Evolutionary conservation across 2,329 filamentous ascomycete genomes (phyloP).

Genomic region (Grosmannia clavigera): DNA sequence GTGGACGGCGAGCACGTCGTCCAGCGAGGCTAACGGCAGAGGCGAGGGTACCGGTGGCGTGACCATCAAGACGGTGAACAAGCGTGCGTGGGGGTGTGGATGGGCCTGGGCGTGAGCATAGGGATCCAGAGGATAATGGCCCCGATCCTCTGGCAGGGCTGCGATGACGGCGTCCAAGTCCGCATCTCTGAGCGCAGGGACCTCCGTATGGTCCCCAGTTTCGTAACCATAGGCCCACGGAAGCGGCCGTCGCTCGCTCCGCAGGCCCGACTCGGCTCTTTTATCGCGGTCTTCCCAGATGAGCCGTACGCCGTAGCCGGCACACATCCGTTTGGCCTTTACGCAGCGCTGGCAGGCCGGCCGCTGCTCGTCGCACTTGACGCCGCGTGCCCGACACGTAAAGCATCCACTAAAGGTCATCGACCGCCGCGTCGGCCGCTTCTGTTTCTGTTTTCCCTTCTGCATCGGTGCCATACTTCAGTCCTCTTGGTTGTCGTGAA

Average conservation of each 20-base stretch:
- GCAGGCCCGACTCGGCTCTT: not conserved
- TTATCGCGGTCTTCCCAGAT: not conserved
- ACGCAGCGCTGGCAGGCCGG: conserved; percentile 1
- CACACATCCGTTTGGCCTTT: not conserved
- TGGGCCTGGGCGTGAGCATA: not conserved
- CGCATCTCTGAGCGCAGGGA: not conserved
- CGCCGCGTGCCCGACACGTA: conserved; percentile 1
- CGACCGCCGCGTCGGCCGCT: conserved; percentile 13
- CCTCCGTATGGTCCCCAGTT: not conserved
- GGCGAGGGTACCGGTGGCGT: not conserved
- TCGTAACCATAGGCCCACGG: not conserved
- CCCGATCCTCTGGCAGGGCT: not conserved
- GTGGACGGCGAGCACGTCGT: not conserved
- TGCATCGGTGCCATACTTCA: not conserved
- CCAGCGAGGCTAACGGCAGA: not conserved
- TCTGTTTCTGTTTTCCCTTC: not conserved
- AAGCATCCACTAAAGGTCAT: not conserved
- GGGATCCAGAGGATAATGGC: not conserved
- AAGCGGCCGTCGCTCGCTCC: not conserved
- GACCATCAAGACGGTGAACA: not conserved
- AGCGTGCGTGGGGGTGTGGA: not conserved
- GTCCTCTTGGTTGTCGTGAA: too few relatives aligned
- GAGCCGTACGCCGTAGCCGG: not conserved
- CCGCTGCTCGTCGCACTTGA: conserved; percentile 4
- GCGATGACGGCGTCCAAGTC: not conserved